These are phyloP conservation scores for Xylogone sp. DNA, from an alignment of 2,329 filamentous ascomycete genomes.

Conservation along the genomic window DNA sequence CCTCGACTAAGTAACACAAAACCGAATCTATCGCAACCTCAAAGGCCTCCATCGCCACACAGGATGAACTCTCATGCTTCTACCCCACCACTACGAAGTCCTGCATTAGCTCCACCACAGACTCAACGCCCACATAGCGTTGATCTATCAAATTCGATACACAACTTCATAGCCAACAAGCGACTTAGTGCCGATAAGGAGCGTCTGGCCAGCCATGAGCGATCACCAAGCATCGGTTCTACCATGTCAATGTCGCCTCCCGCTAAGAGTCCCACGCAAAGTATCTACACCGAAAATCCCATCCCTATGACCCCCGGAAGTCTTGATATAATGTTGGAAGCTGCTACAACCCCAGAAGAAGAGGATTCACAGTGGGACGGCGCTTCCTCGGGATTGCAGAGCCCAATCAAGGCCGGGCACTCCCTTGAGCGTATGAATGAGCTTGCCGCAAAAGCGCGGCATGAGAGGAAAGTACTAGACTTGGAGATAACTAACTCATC, in stretches of 20 bases:
- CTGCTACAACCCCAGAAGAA: constrained; percentile 19
- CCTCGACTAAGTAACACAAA: constrained; percentile 34
- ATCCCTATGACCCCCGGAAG: constrained; percentile 16
- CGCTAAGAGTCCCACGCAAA: constrained; percentile 17
- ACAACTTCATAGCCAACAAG: constrained; percentile 12
- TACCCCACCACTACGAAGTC: constrained; percentile 17
- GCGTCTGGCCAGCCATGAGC: constrained; percentile 15
- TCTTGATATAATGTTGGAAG: constrained; percentile 13
- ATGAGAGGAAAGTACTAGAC: constrained; percentile 93
- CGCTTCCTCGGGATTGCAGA: constrained; percentile 25
- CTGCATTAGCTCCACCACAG: constrained; percentile 18
- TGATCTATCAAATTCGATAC: constrained; percentile 20
- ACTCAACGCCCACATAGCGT: constrained; percentile 14
- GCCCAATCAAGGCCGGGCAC: constrained; percentile 53
- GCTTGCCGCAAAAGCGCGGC: constrained; percentile 79
- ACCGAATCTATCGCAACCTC: constrained; percentile 25
- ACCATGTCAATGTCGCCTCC: constrained; percentile 13
- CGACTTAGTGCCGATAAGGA: constrained; percentile 19
- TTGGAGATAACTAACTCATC: constrained; percentile 96
- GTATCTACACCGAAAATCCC: constrained; percentile 11
- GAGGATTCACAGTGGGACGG: constrained; percentile 7
- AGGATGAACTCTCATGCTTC: constrained; percentile 34
- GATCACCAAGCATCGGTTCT: constrained; percentile 23
- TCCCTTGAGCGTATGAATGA: constrained; percentile 64
- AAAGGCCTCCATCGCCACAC: constrained; percentile 48